These are phyloP conservation scores for Penicillium salamii DNA, from an alignment of 495 filamentous ascomycete genomes.

Conservation along the genomic window DNA sequence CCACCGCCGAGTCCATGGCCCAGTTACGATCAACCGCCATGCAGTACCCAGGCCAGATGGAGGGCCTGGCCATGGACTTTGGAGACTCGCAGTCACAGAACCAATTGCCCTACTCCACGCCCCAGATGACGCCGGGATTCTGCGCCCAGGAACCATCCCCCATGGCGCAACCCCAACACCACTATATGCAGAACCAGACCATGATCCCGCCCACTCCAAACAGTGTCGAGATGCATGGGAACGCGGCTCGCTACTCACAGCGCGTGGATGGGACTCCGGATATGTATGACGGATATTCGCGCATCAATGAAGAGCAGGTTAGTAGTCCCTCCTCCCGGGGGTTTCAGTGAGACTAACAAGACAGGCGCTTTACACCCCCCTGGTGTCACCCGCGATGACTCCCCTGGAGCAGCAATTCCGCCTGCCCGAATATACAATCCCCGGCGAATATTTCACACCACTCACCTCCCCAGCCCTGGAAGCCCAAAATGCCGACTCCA, in stretches of 20 bases:
- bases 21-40: conserved; percentile 29
- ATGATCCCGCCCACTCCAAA: conserved; percentile 91
- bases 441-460: conserved; percentile 90
- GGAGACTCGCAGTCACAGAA: conserved; percentile 13
- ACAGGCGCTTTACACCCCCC: conserved; percentile 83
- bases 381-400: conserved; percentile 92
- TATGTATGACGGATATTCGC: conserved; percentile 69
- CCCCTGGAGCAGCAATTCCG: conserved; percentile 83
- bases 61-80: conserved; percentile 37
- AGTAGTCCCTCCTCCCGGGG: conserved; percentile 3
- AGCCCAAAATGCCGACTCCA: conserved; percentile 61
- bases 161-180: conserved; percentile 57
- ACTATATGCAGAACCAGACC: conserved; percentile 50
- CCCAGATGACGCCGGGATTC: conserved; percentile 37
- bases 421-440: conserved; percentile 75
- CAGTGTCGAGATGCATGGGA: conserved; percentile 82
- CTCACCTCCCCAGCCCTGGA: conserved; percentile 88
- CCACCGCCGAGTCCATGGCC: conserved; percentile 28
- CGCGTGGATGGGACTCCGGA: conserved; percentile 59
- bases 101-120: conserved; percentile 30
- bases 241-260: conserved; percentile 59
- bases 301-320: conserved; percentile 80
- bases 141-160: conserved; percentile 37
- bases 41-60: conserved; percentile 24
- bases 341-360: not conserved